Evolutionary conservation across 768 basidiomycete species (phyloP).

Genomic region (Galerina marginata): DNA sequence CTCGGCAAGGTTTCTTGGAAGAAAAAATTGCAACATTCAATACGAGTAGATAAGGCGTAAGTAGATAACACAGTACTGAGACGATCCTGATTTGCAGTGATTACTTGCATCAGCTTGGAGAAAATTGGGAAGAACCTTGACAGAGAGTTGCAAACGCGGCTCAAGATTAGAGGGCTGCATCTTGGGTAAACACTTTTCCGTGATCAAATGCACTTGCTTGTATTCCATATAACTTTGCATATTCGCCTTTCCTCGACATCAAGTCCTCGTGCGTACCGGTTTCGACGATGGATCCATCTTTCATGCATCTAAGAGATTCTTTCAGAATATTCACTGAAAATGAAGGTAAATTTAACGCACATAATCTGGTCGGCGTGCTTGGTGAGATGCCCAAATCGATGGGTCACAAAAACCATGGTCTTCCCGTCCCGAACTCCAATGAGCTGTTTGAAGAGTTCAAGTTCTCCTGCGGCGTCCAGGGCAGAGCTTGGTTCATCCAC

Average conservation of each 20-base stretch:
- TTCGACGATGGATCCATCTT: slow-evolving; percentile 46
- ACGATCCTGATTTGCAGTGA: too few species aligned
- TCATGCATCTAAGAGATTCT: slow-evolving; percentile 43
- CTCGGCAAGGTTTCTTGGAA: too few species aligned
- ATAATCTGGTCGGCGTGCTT: slow-evolving; percentile 56
- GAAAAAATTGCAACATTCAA: too few species aligned
- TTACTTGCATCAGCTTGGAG: too few species aligned
- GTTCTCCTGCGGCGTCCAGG: slow-evolving; percentile 60
- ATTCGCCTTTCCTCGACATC: slow-evolving; percentile 42
- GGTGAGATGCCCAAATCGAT: slow-evolving; percentile 56
- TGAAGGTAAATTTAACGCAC: slow-evolving; percentile 37
- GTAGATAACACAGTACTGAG: too few species aligned
- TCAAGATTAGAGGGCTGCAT: too few species aligned
- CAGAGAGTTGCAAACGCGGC: too few species aligned
- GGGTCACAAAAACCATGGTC: slow-evolving; percentile 62
- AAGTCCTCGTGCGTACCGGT: slow-evolving; percentile 46
- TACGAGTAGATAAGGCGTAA: too few species aligned
- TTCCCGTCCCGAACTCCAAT: slow-evolving; percentile 45
- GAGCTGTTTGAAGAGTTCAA: slow-evolving; percentile 48
- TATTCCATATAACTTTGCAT: slow-evolving; percentile 46
- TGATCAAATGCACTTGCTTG: slow-evolving; percentile 38
- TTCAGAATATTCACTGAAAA: not conserved
- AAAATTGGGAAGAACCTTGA: too few species aligned
- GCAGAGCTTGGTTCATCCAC: slow-evolving; percentile 66
- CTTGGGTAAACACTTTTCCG: not conserved